Percentiles rank a stretch among this genome's conserved stretches.
Conservation (phyloP, 2,329 filamentous ascomycete species). For the Penicillium glabrum region DNA sequence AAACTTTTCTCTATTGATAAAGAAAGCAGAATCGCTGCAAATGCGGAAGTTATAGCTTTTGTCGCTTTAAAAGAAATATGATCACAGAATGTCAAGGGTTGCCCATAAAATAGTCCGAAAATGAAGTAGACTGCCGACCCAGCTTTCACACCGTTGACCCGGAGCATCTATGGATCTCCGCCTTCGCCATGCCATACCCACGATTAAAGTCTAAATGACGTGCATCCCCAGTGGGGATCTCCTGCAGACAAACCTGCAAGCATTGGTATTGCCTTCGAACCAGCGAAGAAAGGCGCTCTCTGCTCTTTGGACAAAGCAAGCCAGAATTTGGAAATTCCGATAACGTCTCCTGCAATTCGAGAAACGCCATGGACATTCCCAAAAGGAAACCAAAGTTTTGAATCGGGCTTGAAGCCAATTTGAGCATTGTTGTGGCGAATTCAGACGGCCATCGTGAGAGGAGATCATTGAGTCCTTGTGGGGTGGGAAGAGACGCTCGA, state of each 20-base stretch:
- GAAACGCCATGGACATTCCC: conserved; percentile 8
- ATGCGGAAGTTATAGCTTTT: too few species aligned
- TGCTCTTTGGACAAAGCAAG: conserved; percentile 4
- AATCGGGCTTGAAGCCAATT: conserved; percentile 1
- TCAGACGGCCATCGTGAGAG: conserved; percentile 4
- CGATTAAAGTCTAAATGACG: neutral
- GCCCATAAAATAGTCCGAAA: too few species aligned
- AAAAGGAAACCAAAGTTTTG: conserved; percentile 10
- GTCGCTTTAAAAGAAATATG: too few species aligned
- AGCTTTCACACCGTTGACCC: too few species aligned
- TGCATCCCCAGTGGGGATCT: neutral
- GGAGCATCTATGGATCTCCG: neutral
- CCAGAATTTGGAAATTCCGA: conserved; percentile 1
- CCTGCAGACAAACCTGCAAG: conserved; percentile 3
- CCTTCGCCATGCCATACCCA: conserved; percentile 7
- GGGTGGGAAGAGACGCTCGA: neutral
- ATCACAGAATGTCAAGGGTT: too few species aligned
- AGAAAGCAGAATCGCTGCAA: too few species aligned
- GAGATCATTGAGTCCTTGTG: neutral
- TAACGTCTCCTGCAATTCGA: conserved; percentile 9
- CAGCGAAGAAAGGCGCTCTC: neutral
- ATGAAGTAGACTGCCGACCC: too few species aligned
- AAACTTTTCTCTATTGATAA: too few species aligned
- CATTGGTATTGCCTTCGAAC: conserved; percentile 7
- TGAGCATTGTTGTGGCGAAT: conserved; percentile 10